Evolutionary conservation across 2,329 filamentous ascomycete genomes (phyloP), one percentile per base, ranked within the genome.

Genomic region (Sporothrix variecibatus): DNA sequence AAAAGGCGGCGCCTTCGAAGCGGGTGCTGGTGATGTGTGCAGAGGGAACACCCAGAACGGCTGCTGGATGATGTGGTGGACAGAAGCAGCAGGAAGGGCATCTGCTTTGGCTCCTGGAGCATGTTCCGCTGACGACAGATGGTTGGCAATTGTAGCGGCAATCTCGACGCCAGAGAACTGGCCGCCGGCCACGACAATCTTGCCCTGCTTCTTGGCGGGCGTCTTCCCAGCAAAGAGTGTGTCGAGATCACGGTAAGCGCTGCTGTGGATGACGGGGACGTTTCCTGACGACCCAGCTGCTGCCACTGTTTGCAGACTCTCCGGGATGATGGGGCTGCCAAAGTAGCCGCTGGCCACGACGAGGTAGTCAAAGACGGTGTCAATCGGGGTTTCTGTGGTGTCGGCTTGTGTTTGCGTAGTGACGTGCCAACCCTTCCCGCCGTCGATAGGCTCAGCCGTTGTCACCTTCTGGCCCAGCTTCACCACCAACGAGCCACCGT

Each of bases 111-210:
- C 34, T 11, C 56, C 72, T 0, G 90, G 87, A 0, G 88, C 87
- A 79, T 92, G 84, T 15, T 82, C 81, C 2, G 87, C 87, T 6
- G 90, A 90, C 0, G 93, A 95, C 0, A 95, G 81, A 76, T 94
- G 90, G 4, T 89, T 86, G 12, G 92, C 93, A 69, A 95, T 88
- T 1, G 91, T 90, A 11, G 89, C 91, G 0, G 93, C 91, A 68
- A 92, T 91, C 83, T 97, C 94, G 5, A 93, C 88, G 0, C 93
- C 93, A 1, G 93, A 95, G 87, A 96, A 94, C 78, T 94, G 93
- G 0, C 93, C 93, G 0, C 94, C 94, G 0, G 94, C 88, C 0
- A 97, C 85, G 0, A 94, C 85, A 20, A 96, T 89, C 78, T 91
- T 93, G 23, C 88, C 87, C 0, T 85, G 85, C 0, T 11, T 15